Evolutionary conservation across 176 grass and related monocot genomes (phyloP).

Genomic region (Hsuehochloa calcarea): DNA sequence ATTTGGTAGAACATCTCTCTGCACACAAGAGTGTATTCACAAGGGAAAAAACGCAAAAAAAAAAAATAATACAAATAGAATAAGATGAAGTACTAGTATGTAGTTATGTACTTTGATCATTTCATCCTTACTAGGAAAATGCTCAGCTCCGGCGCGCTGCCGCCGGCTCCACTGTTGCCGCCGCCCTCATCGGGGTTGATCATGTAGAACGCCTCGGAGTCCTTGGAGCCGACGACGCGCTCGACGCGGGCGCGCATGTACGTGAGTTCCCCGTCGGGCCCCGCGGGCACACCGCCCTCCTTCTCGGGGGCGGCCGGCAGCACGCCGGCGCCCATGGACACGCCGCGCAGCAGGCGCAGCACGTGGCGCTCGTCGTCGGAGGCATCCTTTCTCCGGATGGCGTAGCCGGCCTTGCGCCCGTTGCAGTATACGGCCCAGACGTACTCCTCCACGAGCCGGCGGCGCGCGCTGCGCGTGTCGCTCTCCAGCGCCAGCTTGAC

Average conservation of each 20-base stretch:
- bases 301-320: slow-evolving; percentile 64
- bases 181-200: slow-evolving; percentile 74
- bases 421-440: slow-evolving; percentile 98
- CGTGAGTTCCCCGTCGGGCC: slow-evolving; percentile 77
- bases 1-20: background rate
- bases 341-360: slow-evolving; percentile 76
- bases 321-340: slow-evolving; percentile 95
- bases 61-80: background rate
- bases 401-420: slow-evolving; percentile 83
- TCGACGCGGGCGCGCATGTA: slow-evolving; percentile 94
- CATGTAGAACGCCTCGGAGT: slow-evolving; percentile 97
- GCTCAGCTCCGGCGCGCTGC: slow-evolving; percentile 63
- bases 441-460: slow-evolving; percentile 80
- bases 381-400: slow-evolving; percentile 79
- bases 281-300: slow-evolving; percentile 39
- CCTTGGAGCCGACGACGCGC: slow-evolving; percentile 86
- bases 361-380: slow-evolving; percentile 84
- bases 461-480: slow-evolving; percentile 74
- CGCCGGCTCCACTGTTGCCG: background rate
- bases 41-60: background rate
- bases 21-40: slow-evolving; percentile 22
- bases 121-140: slow-evolving; percentile 97
- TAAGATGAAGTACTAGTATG: background rate
- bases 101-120: slow-evolving; percentile 31
- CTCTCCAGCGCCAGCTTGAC: slow-evolving; percentile 95